Evolutionary conservation across 257 asterid species (phyloP).

Genomic region (Schizonepeta tenuifolia): DNA sequence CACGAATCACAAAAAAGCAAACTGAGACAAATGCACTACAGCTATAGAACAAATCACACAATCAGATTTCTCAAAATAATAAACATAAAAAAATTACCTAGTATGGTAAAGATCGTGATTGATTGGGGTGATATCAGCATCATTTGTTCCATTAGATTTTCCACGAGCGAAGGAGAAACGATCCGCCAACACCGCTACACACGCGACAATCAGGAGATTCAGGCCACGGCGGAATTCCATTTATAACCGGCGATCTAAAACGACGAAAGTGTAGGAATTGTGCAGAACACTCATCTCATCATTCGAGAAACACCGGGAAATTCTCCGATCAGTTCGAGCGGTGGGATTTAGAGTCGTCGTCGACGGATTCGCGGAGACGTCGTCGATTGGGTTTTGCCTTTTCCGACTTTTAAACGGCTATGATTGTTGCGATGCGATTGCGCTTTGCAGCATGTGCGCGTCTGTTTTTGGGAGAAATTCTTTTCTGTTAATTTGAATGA

Average conservation of each 20-base stretch:
- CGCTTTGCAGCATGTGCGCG: constrained; percentile 26
- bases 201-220: constrained; percentile 37
- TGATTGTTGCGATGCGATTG: constrained; percentile 32
- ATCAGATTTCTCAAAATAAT: neutral
- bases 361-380: constrained; percentile 16
- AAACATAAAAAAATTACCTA: constrained; percentile 44
- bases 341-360: constrained; percentile 26
- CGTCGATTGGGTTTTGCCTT: neutral
- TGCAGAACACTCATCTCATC: constrained; percentile 41
- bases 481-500: neutral
- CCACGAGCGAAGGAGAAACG: constrained; percentile 44
- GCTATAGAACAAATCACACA: constrained; percentile 15
- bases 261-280: constrained; percentile 25
- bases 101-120: constrained; percentile 92
- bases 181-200: constrained; percentile 19
- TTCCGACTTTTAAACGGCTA: constrained; percentile 30
- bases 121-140: constrained; percentile 61
- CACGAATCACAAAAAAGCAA: constrained; percentile 5
- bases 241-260: constrained; percentile 41
- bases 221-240: constrained; percentile 60
- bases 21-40: neutral
- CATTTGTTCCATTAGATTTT: constrained; percentile 45
- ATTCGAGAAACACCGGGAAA: neutral
- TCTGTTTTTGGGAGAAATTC: neutral
- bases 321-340: constrained; percentile 15